Base-by-base conservation (phyloP, 495 filamentous ascomycete genomes). In the Aspergillus mulundensis region DNA sequence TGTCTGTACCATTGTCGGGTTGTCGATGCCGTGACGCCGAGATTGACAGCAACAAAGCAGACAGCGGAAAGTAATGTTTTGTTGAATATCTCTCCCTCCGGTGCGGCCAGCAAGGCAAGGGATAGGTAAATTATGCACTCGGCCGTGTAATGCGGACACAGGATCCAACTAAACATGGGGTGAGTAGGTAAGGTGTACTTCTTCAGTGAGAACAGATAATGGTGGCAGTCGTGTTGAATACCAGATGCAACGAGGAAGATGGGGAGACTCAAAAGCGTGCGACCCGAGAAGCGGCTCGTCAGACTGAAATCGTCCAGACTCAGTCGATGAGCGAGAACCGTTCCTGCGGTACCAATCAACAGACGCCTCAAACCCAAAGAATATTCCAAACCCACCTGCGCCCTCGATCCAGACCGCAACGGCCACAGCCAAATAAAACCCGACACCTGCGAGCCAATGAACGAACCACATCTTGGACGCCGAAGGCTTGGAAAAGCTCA, bases 111-210 rank as follows among this genome's bases (percentile, higher is more conserved):
- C 20, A 95, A 62, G 1, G 90, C 81, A 57, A 97, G 68, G n/a
- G 85, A 82, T 24, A 91, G 59, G 64, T 97, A 97, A 54, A 96
- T 83, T 2, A 88, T 46, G 63, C 90, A 91, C 67, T 97, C 95
- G 44, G 87, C 87, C 0, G 86, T 86, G 68, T 97, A 98, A 72
- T 97, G 94, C n/a, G 95, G 91, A 57, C 86, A 95, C 10, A 96
- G 72, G 16, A 93, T 60, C 28, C 64, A 71, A 36, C 73, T 73
- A 64, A 97, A 98, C 38, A 87, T 63, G 4, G 86, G 85, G 61
- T 87, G 84, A 23, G 69, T 64, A 2, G 94, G 94, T 3, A 97
- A 72, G 16, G 86, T 87, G 66, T 97, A 97, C 59, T 90, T 94
- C 64, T 87, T 84, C 38, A 97, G 75, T 2, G 84, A 84, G 39